A percentile compares a stretch with the other conserved stretches of the same genome.
Conservation (phyloP, 208 protist genomes). For the Leishmania braziliensis region DNA sequence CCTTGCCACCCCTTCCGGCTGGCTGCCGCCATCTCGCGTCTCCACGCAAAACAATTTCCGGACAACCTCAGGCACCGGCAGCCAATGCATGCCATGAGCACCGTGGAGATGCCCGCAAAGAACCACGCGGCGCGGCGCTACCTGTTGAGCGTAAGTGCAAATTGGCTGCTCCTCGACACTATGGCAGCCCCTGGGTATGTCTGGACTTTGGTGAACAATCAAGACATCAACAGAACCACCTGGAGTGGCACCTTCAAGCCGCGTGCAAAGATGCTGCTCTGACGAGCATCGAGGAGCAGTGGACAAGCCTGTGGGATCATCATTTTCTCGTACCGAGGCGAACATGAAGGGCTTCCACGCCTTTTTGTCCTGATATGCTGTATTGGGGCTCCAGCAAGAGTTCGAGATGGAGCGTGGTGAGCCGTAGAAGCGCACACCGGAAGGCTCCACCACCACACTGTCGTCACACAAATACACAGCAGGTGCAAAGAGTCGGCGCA, state of each 20-base stretch:
- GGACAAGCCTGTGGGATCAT: background rate
- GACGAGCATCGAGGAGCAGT: background rate
- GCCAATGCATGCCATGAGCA: conserved; percentile 49
- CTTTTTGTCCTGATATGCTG: conserved; percentile 42
- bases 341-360: conserved; percentile 33
- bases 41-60: conserved; percentile 13
- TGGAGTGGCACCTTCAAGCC: conserved; percentile 36
- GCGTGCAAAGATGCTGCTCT: background rate
- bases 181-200: conserved; percentile 6
- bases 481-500: conserved; percentile 41
- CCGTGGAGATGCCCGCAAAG: conserved; percentile 59
- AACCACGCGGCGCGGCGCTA: conserved; percentile 44
- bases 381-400: conserved; percentile 57
- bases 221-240: conserved; percentile 55
- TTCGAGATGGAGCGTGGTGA: conserved; percentile 64
- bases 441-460: conserved; percentile 46
- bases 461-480: conserved; percentile 65
- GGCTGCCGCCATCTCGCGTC: background rate
- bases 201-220: conserved; percentile 55
- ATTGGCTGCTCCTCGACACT: conserved; percentile 38
- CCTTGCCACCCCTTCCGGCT: background rate
- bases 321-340: background rate
- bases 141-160: conserved; percentile 36
- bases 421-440: conserved; percentile 57
- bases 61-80: conserved; percentile 27